Evolutionary conservation across 2,329 filamentous ascomycete species (phyloP), one percentile per base, ranked within the genome.

Genomic region (Ophioceras dolichostomum): DNA sequence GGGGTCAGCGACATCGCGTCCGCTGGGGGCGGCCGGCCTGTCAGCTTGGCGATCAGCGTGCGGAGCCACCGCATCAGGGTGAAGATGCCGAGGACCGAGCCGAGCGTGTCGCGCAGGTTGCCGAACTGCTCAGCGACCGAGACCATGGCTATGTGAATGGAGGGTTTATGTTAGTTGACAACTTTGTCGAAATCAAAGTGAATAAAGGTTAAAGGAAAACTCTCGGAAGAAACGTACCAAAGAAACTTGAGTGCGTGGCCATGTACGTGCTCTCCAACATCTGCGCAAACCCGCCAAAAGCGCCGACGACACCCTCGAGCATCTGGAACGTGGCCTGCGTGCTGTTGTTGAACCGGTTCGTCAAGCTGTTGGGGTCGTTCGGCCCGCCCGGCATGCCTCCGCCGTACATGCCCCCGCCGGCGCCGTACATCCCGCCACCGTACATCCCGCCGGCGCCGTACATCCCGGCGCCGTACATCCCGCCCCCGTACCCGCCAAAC

Each of bases 211-310:
- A 33, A 43, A 19, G 31, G 31, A 51, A 9, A 39, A n/a, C n/a
- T n/a, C n/a, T n/a, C n/a, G n/a, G n/a, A n/a, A n/a, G n/a, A n/a
- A 12, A 61, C 81, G 51, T 73, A 94, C 87, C 88, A 53, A 96
- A 98, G 61, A 98, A 98, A 38, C 86, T 94, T 5, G 88, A 95
- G 60, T 98, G 91, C 0, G 91, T 98, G 21, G 93, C 91, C 93
- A 98, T 98, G 52, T 95, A 98, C 10, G 91, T 96, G 66, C 91
- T 96, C 63, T 98, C 91, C 20, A 98, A 71, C 91, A 98, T 98
- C 65, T 98, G 91, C 10, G 93, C 86, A 55, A 98, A 96, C 0
- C 93, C 91, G 16, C 88, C 88, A 65, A 98, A 98, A 3, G 91
- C 88, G 18, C 86, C 85, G 12, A 98, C 91, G 40, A 98, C 83